Percentiles rank a stretch among this genome's conserved stretches.
Evolutionary conservation across 2,329 filamentous ascomycete species (phyloP).

Genomic region (Alternaria consortialis): DNA sequence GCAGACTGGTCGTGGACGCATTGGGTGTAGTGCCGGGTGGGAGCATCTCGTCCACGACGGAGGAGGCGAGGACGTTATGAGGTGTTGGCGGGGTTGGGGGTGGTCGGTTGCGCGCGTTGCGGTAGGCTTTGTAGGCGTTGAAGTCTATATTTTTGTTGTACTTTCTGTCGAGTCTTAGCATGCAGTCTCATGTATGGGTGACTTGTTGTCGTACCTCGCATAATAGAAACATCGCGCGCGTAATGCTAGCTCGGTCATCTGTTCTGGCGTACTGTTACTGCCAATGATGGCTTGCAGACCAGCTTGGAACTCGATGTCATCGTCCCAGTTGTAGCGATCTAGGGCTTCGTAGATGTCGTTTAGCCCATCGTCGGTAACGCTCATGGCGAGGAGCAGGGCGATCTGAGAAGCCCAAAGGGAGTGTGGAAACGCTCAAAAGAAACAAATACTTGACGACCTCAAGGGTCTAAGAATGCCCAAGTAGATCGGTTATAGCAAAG

Average conservation of each 20-base stretch:
- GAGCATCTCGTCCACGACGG: conserved; percentile 11
- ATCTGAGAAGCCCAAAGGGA: not conserved
- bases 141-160: conserved; percentile 67
- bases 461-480: conserved; percentile 2
- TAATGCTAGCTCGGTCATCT: conserved; percentile 66
- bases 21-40: not conserved
- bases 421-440: not conserved
- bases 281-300: conserved; percentile 73
- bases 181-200: not conserved
- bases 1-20: conserved; percentile 4
- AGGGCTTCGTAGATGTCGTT: conserved; percentile 65
- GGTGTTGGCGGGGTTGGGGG: conserved; percentile 27
- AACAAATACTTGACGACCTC: conserved; percentile 5
- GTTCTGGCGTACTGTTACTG: conserved; percentile 62
- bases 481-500: conserved; percentile 1
- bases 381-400: conserved; percentile 29
- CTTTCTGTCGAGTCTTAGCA: conserved; percentile 40
- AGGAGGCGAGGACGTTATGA: conserved; percentile 26
- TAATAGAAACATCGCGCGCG: conserved; percentile 78
- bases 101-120: conserved; percentile 47
- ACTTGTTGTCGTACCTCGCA: conserved; percentile 50
- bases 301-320: conserved; percentile 73
- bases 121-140: conserved; percentile 72
- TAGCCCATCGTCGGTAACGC: conserved; percentile 35
- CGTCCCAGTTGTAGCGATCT: conserved; percentile 72